Evolutionary conservation across 2,329 filamentous ascomycete species (phyloP), one percentile per base, ranked within the genome.

Genomic region (Laburnicola sp.): DNA sequence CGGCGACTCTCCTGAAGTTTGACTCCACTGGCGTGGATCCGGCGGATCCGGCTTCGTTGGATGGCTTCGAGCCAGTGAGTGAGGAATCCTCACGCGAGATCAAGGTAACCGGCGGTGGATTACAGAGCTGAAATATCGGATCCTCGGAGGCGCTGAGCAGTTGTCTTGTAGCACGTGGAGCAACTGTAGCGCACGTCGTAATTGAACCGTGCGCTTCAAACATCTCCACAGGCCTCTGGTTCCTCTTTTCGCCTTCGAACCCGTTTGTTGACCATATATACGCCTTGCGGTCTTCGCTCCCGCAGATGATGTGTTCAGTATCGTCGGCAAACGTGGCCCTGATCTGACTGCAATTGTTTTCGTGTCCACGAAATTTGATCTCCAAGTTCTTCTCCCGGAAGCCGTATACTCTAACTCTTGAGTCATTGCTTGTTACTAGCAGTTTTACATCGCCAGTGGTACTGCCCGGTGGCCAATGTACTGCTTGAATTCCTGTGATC

Each of bases 111-210:
- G 93, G 91, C 0, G 93, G 94, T 4, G 94, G 94, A 62, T 97
- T 97, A 78, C 94, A 97, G 1, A 97, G 80, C 63, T 97, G 92
- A 70, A 91, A 99, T n/a, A 99, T 83, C 1, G 94, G 92, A 68
- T 99, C 92, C 48, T 90, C 89, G 0, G 91, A 95, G 10, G 83
- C 82, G 44, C 88, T 86, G 0, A 99, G 80, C 2, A 94, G 78
- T 64, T 89, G 86, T 50, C 89, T 84, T 8, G 91, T 91, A 63
- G 84, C 85, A 0, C 83, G 82, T 0, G 94, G 93, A 0, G 93
- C 93, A 66, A 97, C 87, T 3, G 94, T 76, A 2, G 93, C 90
- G n/a, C 86, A 88, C 0, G 93, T 97, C 3, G 96, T 92, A 52
- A 95, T 89, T 22, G 89, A 86, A 0, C 88, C 85, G 68, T 97